Evolutionary conservation across 2,329 filamentous ascomycete genomes (phyloP).

Genomic region (Colletotrichum eleusines): DNA sequence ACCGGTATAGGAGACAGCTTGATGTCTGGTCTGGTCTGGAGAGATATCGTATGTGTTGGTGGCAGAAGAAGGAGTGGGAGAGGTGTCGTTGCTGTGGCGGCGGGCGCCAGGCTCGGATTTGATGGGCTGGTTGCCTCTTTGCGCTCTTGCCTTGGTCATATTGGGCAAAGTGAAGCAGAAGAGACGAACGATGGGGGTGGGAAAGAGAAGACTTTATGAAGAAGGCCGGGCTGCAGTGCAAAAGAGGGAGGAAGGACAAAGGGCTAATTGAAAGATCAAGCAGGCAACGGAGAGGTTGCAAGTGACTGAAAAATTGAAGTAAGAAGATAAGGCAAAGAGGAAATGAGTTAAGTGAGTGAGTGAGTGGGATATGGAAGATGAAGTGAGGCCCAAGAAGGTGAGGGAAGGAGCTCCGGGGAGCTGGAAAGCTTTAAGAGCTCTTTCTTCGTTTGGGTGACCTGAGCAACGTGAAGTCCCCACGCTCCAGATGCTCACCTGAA

Average conservation of each 20-base stretch:
- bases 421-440: conserved; percentile 39
- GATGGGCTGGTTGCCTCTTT: conserved; percentile 14
- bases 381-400: conserved; percentile 16
- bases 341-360: conserved; percentile 8
- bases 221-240: background rate
- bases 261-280: background rate
- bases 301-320: conserved; percentile 4
- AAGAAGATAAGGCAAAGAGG: background rate
- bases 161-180: conserved; percentile 12
- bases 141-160: conserved; percentile 35
- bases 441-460: conserved; percentile 39
- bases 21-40: conserved; percentile 15
- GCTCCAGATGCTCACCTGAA: conserved; percentile 30
- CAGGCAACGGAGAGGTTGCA: background rate
- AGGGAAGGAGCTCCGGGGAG: conserved; percentile 27
- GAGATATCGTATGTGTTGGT: conserved; percentile 27
- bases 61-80: conserved; percentile 21
- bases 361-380: conserved; percentile 6
- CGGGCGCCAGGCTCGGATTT: conserved; percentile 33
- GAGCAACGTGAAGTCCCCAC: conserved; percentile 38
- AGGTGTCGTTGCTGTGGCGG: background rate
- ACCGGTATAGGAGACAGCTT: background rate
- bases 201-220: background rate
- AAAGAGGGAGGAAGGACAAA: background rate
- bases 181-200: conserved; percentile 3